These are phyloP conservation scores for Aspergillus tubingensis DNA, from an alignment of 2,329 filamentous ascomycete species.

Conservation along the genomic window DNA sequence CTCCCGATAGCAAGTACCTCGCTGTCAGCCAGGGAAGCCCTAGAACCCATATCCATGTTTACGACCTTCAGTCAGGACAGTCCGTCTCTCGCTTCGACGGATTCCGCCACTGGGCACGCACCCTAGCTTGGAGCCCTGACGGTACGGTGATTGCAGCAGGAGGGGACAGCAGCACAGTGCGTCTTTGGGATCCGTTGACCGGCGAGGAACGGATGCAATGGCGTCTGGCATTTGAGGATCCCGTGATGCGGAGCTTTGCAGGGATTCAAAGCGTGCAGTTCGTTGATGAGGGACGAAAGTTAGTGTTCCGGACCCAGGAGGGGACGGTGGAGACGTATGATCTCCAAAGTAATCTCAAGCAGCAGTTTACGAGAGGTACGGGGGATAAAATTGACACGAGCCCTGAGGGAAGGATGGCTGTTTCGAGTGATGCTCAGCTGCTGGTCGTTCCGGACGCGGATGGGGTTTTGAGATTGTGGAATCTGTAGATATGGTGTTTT, in stretches of 20 bases:
- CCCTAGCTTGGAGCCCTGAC: constrained; percentile 13
- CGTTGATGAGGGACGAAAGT: not conserved
- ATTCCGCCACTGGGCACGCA: not conserved
- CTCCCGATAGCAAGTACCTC: constrained; percentile 12
- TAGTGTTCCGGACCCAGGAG: constrained; percentile 2
- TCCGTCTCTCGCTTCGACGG: not conserved
- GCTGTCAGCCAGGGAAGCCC: constrained; percentile 12
- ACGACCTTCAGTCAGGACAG: constrained; percentile 3
- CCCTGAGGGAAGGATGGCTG: constrained; percentile 5
- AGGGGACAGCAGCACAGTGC: not conserved
- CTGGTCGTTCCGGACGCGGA: constrained; percentile 12
- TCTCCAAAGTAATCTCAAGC: constrained; percentile 12
- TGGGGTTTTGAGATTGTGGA: constrained; percentile 10
- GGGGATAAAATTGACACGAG: not conserved
- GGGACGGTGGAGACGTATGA: constrained; percentile 16
- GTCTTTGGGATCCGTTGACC: constrained; percentile 14
- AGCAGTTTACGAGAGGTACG: constrained; percentile 9
- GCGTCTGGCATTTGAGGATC: constrained; percentile 6
- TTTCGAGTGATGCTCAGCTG: constrained; percentile 4
- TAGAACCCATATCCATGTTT: constrained; percentile 9
- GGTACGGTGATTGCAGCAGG: constrained; percentile 10
- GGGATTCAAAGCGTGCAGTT: constrained; percentile 2
- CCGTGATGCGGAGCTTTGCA: too few species aligned
- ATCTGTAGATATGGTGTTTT: not conserved
- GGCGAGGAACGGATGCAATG: constrained; percentile 11